Conservation (phyloP, 352 stramenopile species). For the Pythium monospermum region DNA sequence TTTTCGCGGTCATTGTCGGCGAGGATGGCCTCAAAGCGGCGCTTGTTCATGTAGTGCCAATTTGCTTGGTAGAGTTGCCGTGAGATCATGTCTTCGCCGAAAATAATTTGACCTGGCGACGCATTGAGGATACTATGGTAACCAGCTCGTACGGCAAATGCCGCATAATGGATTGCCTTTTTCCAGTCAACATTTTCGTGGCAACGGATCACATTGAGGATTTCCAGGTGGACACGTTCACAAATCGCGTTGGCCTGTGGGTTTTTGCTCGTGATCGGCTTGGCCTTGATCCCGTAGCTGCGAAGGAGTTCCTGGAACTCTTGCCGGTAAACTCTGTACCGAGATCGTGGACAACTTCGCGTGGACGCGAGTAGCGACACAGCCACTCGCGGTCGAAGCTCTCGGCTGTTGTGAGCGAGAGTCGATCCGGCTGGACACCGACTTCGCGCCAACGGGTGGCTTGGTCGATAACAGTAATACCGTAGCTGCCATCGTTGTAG, state of each 20-base stretch:
- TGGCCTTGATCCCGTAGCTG: background rate
- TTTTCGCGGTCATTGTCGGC: slow-evolving; percentile 7
- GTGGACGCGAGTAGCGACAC: background rate
- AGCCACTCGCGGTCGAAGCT: background rate
- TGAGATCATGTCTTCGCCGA: slow-evolving; percentile 10
- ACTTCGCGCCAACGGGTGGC: background rate
- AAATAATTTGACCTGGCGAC: slow-evolving; percentile 6
- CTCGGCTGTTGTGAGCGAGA: background rate
- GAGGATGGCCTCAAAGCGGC: slow-evolving; percentile 7
- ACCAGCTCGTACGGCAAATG: slow-evolving; percentile 6
- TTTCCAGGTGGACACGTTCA: slow-evolving; percentile 6
- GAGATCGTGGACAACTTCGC: background rate
- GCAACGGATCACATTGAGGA: background rate
- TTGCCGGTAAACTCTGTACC: background rate
- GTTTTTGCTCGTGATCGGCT: background rate
- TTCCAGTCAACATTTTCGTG: background rate
- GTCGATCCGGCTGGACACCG: background rate
- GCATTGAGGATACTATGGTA: slow-evolving; percentile 11
- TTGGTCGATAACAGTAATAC: background rate
- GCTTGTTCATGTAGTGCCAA: slow-evolving; percentile 7
- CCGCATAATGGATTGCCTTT: slow-evolving; percentile 6
- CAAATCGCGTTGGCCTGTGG: background rate
- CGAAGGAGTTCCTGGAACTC: background rate
- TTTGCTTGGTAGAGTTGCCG: slow-evolving; percentile 5
- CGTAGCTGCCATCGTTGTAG: background rate